These are phyloP conservation scores for Verticillium klebahnii DNA, from an alignment of 2,329 filamentous ascomycete genomes.

Conservation along the genomic window DNA sequence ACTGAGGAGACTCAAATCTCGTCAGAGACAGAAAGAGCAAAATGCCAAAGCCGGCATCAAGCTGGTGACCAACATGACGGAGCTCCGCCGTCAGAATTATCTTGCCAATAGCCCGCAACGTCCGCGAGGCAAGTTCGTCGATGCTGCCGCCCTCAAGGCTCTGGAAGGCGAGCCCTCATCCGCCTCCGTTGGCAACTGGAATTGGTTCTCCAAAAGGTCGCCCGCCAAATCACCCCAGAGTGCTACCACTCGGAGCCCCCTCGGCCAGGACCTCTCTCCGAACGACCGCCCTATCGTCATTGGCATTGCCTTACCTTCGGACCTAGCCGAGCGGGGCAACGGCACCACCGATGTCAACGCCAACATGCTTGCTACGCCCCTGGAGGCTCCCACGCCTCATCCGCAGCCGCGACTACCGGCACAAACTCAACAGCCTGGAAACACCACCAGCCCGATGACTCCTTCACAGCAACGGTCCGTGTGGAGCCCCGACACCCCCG, in stretches of 20 bases:
- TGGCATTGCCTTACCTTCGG: conserved; percentile 61
- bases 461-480: conserved; percentile 41
- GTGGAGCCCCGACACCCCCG: conserved; percentile 60
- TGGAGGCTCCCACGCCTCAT: conserved; percentile 20
- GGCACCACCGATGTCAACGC: neutral
- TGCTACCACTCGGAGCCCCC: conserved; percentile 16
- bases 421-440: conserved; percentile 3
- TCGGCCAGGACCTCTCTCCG: conserved; percentile 54
- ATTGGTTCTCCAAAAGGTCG: conserved; percentile 46
- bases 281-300: conserved; percentile 69
- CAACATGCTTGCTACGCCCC: conserved; percentile 30
- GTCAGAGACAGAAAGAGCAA: conserved; percentile 55
- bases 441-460: conserved; percentile 17
- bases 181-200: conserved; percentile 52
- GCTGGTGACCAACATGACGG: conserved; percentile 65
- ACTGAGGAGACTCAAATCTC: conserved; percentile 49
- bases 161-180: conserved; percentile 52
- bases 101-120: conserved; percentile 20
- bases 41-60: conserved; percentile 61
- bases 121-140: conserved; percentile 44
- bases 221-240: conserved; percentile 23
- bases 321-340: conserved; percentile 24
- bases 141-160: conserved; percentile 54
- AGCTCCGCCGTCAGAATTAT: conserved; percentile 39
- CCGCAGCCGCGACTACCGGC: conserved; percentile 8